These are phyloP conservation scores for Fomitopsis pinicola DNA, from an alignment of 1,284 basidiomycete species.

Conservation along the genomic window DNA sequence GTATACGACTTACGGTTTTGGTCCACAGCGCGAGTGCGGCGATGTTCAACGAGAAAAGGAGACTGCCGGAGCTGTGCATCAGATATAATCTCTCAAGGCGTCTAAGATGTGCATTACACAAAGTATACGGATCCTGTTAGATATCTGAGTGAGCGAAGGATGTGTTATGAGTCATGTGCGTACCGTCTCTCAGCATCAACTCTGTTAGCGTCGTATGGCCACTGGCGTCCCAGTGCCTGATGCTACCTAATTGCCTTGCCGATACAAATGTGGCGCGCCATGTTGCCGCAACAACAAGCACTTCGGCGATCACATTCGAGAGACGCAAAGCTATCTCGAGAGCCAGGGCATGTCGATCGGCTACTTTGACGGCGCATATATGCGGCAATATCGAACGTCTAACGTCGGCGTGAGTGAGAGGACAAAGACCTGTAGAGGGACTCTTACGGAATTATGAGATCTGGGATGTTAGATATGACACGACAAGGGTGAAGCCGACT, in stretches of 20 bases:
- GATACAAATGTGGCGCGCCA: background rate
- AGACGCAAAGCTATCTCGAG: background rate
- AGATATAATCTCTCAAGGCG: background rate
- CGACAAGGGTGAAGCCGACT: background rate
- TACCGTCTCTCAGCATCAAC: background rate
- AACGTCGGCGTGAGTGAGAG: background rate
- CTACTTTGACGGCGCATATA: background rate
- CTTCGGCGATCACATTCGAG: background rate
- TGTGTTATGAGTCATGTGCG: background rate
- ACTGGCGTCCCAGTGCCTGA: background rate
- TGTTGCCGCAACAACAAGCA: background rate
- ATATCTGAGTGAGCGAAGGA: background rate
- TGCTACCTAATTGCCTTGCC: background rate
- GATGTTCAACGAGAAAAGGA: background rate
- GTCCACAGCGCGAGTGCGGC: background rate
- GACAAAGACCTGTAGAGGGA: background rate
- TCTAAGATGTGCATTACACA: background rate
- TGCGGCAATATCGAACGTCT: background rate
- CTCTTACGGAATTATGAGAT: background rate
- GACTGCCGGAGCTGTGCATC: background rate
- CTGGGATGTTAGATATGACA: background rate
- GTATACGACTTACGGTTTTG: background rate
- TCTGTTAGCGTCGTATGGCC: background rate
- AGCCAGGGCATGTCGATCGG: background rate
- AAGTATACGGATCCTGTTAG: background rate